phyloP scores from a whole-genome alignment of 2,329 filamentous ascomycete genomes.

The Stylonectria norvegica region DNA sequence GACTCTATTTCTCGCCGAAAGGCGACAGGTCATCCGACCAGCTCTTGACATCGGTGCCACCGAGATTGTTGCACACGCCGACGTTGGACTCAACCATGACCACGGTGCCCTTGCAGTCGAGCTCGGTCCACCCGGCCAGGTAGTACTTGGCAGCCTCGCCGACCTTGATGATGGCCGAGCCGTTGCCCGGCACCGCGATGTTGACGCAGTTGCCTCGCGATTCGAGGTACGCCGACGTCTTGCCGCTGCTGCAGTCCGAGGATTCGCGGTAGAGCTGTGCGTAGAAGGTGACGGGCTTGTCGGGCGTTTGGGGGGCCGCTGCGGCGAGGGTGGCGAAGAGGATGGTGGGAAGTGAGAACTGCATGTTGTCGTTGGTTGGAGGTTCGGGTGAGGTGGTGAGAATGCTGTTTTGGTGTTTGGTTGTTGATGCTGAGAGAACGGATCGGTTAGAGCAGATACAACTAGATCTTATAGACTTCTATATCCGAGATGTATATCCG shows the following conservation, averaged over 20 bases:
- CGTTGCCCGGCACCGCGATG: background rate
- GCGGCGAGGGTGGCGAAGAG: background rate
- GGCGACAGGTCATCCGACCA: conserved; percentile 1
- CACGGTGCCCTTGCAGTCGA: conserved; percentile 1
- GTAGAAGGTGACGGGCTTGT: conserved; percentile 2
- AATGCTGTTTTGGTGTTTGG: background rate
- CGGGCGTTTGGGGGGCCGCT: conserved; percentile 1
- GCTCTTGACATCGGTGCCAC: background rate
- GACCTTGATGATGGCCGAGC: conserved; percentile 1
- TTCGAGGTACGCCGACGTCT: background rate
- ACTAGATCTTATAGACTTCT: too few species aligned
- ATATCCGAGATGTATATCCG: too few species aligned
- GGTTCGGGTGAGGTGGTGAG: background rate
- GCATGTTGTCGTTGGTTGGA: too few species aligned
- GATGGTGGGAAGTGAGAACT: background rate
- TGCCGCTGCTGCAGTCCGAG: background rate
- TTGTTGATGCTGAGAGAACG: too few species aligned
- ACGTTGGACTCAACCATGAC: conserved; percentile 1
- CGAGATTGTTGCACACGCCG: background rate
- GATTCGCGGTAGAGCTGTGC: conserved; percentile 1
- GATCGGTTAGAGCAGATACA: too few species aligned
- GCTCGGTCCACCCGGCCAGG: conserved; percentile 2
- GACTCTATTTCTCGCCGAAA: too few species aligned
- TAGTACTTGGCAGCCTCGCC: conserved; percentile 3
- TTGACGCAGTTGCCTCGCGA: conserved; percentile 2